Evolutionary conservation across 75 land plant genomes (phyloP).

Genomic region (Cunninghamia lanceolata): DNA sequence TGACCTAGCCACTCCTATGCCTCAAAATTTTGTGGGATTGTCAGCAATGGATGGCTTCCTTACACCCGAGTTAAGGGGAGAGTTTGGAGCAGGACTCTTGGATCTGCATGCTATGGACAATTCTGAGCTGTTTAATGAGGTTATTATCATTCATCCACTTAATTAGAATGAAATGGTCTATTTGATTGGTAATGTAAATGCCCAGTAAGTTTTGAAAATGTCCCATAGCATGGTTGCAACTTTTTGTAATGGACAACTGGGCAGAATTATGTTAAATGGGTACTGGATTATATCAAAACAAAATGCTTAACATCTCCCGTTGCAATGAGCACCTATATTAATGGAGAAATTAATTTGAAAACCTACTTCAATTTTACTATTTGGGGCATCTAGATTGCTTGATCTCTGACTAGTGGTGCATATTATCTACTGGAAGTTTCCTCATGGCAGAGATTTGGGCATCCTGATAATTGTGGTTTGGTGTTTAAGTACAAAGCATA

Average conservation of each 20-base stretch:
- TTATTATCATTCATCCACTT: constrained; percentile 7
- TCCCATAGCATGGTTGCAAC: neutral
- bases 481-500: neutral
- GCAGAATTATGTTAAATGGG: neutral
- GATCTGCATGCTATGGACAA: constrained; percentile 96
- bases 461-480: neutral
- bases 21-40: constrained; percentile 31
- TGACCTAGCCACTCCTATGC: constrained; percentile 69
- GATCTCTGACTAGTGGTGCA: too few species aligned
- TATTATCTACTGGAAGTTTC: too few species aligned
- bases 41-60: constrained; percentile 62
- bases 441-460: neutral
- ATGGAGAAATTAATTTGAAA: too few species aligned
- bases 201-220: neutral
- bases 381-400: too few species aligned
- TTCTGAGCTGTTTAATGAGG: constrained; percentile 89
- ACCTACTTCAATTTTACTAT: too few species aligned
- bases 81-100: constrained; percentile 94
- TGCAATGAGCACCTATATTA: neutral
- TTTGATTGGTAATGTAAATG: neutral
- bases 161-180: neutral
- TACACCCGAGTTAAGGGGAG: constrained; percentile 91
- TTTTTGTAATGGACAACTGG: neutral
- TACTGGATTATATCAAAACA: neutral
- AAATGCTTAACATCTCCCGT: neutral